These are phyloP conservation scores for Colletotrichum chlorophyti DNA, from an alignment of 2,329 filamentous ascomycete species.

Conservation along the genomic window DNA sequence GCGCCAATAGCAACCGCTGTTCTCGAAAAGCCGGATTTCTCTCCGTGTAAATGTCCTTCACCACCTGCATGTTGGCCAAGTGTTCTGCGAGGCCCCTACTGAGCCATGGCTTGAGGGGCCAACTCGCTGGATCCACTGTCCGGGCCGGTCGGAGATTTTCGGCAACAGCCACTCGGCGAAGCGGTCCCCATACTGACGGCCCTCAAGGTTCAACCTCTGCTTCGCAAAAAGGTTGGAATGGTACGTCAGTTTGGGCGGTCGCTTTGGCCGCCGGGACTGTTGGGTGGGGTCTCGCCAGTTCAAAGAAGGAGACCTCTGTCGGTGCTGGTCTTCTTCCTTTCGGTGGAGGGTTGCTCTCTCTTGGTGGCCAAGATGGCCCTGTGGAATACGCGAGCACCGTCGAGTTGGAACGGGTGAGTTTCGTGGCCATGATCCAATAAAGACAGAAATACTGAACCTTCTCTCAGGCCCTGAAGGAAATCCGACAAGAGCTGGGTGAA, in stretches of 20 bases:
- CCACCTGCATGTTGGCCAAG: constrained; percentile 39
- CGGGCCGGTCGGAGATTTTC: constrained; percentile 31
- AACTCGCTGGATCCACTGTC: constrained; percentile 19
- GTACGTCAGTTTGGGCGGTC: constrained; percentile 43
- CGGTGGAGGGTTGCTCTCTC: constrained; percentile 33
- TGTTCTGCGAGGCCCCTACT: constrained; percentile 35
- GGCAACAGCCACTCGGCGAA: constrained; percentile 30
- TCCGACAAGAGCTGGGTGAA: constrained; percentile 51
- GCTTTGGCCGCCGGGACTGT: constrained; percentile 46
- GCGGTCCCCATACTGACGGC: neutral
- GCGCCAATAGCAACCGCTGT: constrained; percentile 14
- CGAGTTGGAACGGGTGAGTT: constrained; percentile 40
- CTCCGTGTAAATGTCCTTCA: constrained; percentile 1
- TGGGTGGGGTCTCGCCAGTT: constrained; percentile 49
- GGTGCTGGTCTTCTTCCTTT: constrained; percentile 24
- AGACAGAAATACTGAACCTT: neutral
- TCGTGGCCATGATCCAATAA: neutral
- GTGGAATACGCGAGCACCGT: constrained; percentile 47
- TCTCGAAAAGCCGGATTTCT: neutral
- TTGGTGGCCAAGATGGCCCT: constrained; percentile 35
- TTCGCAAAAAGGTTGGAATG: constrained; percentile 35
- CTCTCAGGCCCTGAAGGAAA: constrained; percentile 61
- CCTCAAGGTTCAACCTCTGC: neutral
- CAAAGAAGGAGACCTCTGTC: constrained; percentile 27
- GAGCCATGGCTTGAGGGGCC: constrained; percentile 28